Conservation (phyloP, 164 flowering plant species). For the Vitis rotundifolia region DNA sequence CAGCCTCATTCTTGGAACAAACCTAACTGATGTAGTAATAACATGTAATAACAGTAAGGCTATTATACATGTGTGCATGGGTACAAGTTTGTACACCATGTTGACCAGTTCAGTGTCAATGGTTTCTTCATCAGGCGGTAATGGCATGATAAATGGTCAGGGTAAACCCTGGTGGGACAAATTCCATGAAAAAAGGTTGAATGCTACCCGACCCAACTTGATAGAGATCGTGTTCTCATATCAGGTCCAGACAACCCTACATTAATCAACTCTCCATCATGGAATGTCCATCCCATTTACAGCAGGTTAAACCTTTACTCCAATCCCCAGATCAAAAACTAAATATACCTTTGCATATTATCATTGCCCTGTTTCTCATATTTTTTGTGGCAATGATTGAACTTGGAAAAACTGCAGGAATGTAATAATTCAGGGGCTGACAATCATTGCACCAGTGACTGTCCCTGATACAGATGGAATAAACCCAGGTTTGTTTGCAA, state of each 20-base stretch:
- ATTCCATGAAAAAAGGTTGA: slow-evolving; percentile 25
- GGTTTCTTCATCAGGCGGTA: slow-evolving; percentile 32
- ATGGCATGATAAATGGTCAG: slow-evolving; percentile 66
- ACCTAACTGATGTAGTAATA: slow-evolving; percentile 73
- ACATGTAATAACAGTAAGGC: slow-evolving; percentile 43
- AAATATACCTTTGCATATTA: not conserved
- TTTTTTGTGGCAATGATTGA: not conserved
- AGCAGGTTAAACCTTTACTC: slow-evolving; percentile 38
- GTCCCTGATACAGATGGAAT: slow-evolving; percentile 90
- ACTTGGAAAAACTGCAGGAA: slow-evolving; percentile 24
- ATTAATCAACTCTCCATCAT: slow-evolving; percentile 68
- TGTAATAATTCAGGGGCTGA: slow-evolving; percentile 47
- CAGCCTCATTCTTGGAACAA: slow-evolving; percentile 71
- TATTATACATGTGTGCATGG: too few species aligned
- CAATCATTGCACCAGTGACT: slow-evolving; percentile 56
- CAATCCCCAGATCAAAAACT: too few species aligned
- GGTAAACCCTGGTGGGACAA: slow-evolving; percentile 59
- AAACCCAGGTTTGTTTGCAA: slow-evolving; percentile 50
- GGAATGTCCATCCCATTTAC: slow-evolving; percentile 79
- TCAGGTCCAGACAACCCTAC: slow-evolving; percentile 55
- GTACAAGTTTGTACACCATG: too few species aligned
- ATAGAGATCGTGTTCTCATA: slow-evolving; percentile 59
- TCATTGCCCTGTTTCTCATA: not conserved
- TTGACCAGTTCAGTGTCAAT: too few species aligned
- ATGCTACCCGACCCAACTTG: slow-evolving; percentile 50